Evolutionary conservation across 257 asterid genomes (phyloP), one percentile per base, ranked within the genome.

Genomic region (Rhazya stricta): DNA sequence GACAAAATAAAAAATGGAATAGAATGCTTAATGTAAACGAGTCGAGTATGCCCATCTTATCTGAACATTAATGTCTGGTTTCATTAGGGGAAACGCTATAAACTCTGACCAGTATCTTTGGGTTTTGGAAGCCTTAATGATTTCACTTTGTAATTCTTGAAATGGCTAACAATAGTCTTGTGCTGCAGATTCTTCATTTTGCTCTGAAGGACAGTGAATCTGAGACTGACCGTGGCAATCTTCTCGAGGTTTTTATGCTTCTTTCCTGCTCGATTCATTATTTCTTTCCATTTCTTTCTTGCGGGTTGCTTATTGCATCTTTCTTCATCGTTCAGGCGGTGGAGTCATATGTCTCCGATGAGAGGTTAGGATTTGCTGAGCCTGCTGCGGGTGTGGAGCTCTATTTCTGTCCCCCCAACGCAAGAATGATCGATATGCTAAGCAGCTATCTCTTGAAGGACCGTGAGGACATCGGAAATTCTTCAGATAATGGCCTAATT

Each of bases 331-430:
- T 60, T 42, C 86, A 94, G 98, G 98, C 96, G 3, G 83, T 89
- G 37, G 88, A 81, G 36, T 91, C 96, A 3, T 95, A 88, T 27
- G 76, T 82, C 0, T 71, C 83, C 9, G 99, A 95, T 43, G 90
- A 88, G 78, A 87, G 98, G 85, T 51, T 92, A 76, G 99, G 99
- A 45, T 95, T 83, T 27, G 97, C 93, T 0, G 99, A 95, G 83
- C 98, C 99, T 3, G 83, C 83, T 34, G 50, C 91, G 0, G 99
- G 97, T 0, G 91, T 87, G 46, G 99, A 95, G 68, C 93, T 95
- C 12, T 95, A 95, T 77, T 81, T 95, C 23, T 92, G 99, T 80
- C 98, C 99, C 0, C 83, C 91, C 0, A 83, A 86, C 12, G 73
- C 85, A 3, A 88, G 83, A 69, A 82, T 86, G 69, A 53, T 81